These are phyloP conservation scores for Crithidia expoeki DNA, from an alignment of 208 protist genomes.

Conservation along the genomic window DNA sequence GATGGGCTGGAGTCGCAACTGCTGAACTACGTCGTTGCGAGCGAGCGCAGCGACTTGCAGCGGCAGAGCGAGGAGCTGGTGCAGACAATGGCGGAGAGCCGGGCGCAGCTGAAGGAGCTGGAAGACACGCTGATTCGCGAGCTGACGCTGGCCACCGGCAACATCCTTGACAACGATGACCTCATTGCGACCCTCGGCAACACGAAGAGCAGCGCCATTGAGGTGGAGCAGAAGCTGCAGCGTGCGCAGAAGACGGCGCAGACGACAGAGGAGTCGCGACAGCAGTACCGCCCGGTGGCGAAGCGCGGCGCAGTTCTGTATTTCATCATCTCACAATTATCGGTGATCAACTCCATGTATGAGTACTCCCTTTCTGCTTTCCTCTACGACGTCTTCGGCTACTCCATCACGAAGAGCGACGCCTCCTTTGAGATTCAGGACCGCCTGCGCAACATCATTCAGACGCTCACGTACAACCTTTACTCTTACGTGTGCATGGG, in stretches of 20 bases:
- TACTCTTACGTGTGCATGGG: conserved; percentile 99
- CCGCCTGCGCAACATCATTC: conserved; percentile 97
- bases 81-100: conserved; percentile 97
- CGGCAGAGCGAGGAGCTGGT: conserved; percentile 95
- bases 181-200: conserved; percentile 98
- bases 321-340: conserved; percentile 97
- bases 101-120: conserved; percentile 96
- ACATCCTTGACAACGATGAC: conserved; percentile 99
- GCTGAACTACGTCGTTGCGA: conserved; percentile 97
- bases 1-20: conserved; percentile 98
- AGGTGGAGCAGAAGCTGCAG: conserved; percentile 97
- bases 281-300: conserved; percentile 96
- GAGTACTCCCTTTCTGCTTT: conserved; percentile 99
- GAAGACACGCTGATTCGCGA: conserved; percentile 98
- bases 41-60: conserved; percentile 97
- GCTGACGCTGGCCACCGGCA: conserved; percentile 94
- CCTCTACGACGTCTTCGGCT: conserved; percentile 96
- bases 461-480: conserved; percentile 95
- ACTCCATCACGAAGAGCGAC: conserved; percentile 94
- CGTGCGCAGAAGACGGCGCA: conserved; percentile 94
- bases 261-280: conserved; percentile 96
- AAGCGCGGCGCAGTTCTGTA: conserved; percentile 98
- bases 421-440: conserved; percentile 92
- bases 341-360: conserved; percentile 98
- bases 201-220: conserved; percentile 97